Percentiles rank a stretch among this genome's conserved stretches.
Evolutionary conservation across 768 basidiomycete genomes (phyloP).

Genomic region (Hypholoma sublateritium): DNA sequence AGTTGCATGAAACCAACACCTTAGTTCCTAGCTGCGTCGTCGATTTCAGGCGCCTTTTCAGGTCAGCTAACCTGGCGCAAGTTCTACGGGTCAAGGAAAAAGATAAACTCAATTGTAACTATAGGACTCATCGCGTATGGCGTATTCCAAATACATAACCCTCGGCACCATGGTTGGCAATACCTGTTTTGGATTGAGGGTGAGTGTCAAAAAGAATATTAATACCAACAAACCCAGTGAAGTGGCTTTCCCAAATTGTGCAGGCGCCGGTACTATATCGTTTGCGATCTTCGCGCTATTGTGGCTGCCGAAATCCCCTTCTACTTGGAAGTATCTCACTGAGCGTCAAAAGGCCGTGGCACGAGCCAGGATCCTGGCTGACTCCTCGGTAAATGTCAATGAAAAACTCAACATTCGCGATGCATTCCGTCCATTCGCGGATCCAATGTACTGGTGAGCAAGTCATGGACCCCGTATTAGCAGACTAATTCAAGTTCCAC

Average conservation of each 20-base stretch:
- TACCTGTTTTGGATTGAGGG: constrained; percentile 56
- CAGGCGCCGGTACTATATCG: constrained; percentile 38
- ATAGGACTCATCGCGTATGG: constrained; percentile 48
- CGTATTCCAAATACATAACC: constrained; percentile 45
- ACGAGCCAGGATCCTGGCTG: constrained; percentile 40
- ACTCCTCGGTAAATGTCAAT: constrained; percentile 44
- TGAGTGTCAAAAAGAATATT: constrained; percentile 1
- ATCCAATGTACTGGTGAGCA: constrained; percentile 42
- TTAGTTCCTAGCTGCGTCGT: constrained; percentile 35
- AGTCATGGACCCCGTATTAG: neutral
- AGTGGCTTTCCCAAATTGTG: neutral
- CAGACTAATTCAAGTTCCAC: neutral
- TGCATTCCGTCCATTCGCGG: constrained; percentile 42
- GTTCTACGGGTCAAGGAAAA: neutral
- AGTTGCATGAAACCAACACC: neutral
- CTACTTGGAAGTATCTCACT: constrained; percentile 38
- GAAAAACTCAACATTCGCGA: constrained; percentile 41
- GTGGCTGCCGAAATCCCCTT: constrained; percentile 44
- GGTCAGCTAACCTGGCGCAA: constrained; percentile 23
- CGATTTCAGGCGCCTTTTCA: constrained; percentile 48
- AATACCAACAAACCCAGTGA: neutral
- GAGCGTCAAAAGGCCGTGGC: constrained; percentile 41
- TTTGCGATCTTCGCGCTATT: constrained; percentile 47
- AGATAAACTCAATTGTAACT: neutral
- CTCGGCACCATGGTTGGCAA: constrained; percentile 48